Evolutionary conservation across 2,329 filamentous ascomycete species (phyloP), one percentile per base, ranked within the genome.

Genomic region (Aspergillus sojae): DNA sequence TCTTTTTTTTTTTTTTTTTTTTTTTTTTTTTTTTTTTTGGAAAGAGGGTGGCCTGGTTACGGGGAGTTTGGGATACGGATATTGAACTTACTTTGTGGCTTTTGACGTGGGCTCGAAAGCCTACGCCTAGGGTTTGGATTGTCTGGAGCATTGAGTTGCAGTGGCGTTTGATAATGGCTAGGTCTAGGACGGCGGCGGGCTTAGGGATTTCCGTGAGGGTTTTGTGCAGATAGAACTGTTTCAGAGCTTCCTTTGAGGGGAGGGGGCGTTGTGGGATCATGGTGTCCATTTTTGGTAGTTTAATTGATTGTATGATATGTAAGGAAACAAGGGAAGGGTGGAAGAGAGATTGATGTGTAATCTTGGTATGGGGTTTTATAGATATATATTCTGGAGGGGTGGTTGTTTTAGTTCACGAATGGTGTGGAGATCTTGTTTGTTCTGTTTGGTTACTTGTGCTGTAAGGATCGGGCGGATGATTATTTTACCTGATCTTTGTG

Each of bases 61-160:
- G 10, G 9, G n/a, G 11, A 14, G 23, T 21, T 39, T 7, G 19
- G 23, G 46, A 5, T 30, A n/a, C 21, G n/a, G 7, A 11, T 26
- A 23, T 16, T 32, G 23, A 11, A 46, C 71, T 61, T 77, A 89
- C 90, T 81, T 95, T 95, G 76, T 95, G 92, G 26, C 91, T 93
- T 79, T 95, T 95, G 64, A 94, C 87, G 75, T 95, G 92, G 1
- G 90, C 89, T 63, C 92, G 83, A 81, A 92, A 94, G 7, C 83
- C 84, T 28, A 94, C 81, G 0, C 83, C 81, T 16, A 94, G 78
- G 57, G 79, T 78, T 46, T 83, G 75, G 16, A 85, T 84, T 0
- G 90, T 86, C 14, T 87, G 81, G 7, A 93, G 84, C 90, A 95
- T 94, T 41, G 86, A 82, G 64, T 82, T 77, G 76, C 91, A 94